These are phyloP conservation scores for Aplosporella prunicola DNA, from an alignment of 2,329 filamentous ascomycete species.

Conservation along the genomic window DNA sequence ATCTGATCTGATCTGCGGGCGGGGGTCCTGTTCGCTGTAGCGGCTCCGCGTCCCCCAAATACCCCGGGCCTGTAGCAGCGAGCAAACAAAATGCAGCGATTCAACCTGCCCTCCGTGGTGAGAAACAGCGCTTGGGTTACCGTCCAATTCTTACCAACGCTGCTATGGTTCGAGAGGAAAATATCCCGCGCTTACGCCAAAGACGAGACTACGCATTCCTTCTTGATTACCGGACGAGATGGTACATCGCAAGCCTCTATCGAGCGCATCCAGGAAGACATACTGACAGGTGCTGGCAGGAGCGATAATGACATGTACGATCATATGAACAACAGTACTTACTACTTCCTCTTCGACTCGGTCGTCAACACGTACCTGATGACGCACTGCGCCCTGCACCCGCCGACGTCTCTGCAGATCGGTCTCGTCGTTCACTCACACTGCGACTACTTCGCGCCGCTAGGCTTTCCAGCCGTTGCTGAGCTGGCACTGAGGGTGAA, in stretches of 20 bases:
- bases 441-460: conserved; percentile 74
- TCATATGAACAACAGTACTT: conserved; percentile 86
- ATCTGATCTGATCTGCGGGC: neutral
- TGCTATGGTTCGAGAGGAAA: no score
- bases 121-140: no score
- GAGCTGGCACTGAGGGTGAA: conserved; percentile 76
- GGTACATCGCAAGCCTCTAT: conserved; percentile 42
- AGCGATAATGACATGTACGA: conserved; percentile 92
- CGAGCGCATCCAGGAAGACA: conserved; percentile 8
- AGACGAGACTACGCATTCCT: conserved; percentile 76
- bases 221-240: conserved; percentile 78
- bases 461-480: conserved; percentile 71
- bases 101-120: no score
- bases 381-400: conserved; percentile 62
- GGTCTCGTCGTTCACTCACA: conserved; percentile 78
- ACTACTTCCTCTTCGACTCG: conserved; percentile 81
- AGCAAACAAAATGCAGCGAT: no score
- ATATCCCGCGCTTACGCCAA: no score
- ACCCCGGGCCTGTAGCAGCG: no score
- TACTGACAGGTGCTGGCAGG: conserved; percentile 40
- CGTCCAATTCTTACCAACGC: no score
- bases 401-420: conserved; percentile 60
- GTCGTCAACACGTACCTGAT: conserved; percentile 86
- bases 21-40: no score
- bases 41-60: no score